Evolutionary conservation across 345 rosid species (phyloP), one percentile per base, ranked within the genome.

Genomic region (Ceriops zippeliana): DNA sequence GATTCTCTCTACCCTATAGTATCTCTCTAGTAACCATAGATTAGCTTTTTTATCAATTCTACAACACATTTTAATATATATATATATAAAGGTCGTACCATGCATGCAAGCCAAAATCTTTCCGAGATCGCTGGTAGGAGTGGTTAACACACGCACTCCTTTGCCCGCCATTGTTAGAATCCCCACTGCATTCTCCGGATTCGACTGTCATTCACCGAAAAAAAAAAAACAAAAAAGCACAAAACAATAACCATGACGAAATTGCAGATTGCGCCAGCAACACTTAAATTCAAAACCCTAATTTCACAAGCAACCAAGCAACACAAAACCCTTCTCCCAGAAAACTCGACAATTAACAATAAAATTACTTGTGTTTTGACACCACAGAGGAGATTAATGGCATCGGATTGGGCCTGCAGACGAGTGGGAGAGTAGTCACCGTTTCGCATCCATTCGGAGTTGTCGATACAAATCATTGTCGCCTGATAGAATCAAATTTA

Each of bases 111-210:
- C 87, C 73, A 90, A 77, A 27, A 90, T 85, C 61, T 88, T 88
- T 34, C 89, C 93, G 32, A 88, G 93, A 78, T 90, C 96, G 75
- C 83, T 77, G 19, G 96, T 90, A 54, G 91, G 96, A 42, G 96
- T 86, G 6, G 85, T 83, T 82, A 90, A 73, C 32, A 88, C 91
- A 42, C 93, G 78, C 65, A 90, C 91, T 37, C 91, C 91, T 76
- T 85, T 90, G 22, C 96, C 96, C 5, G 90, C 96, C 96, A 90
- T 86, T 0, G 96, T 86, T 78, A 90, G 71, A 61, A 90, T 68
- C 68, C 96, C 96, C 11, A 90, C 96, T 0, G 93, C 88, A 56
- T 86, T 90, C 87, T 90, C 93, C 65, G 96, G 96, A 78, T 90
- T 90, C 13, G 91, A 85, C 96, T 90, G 81, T 73, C 76, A 47